A percentile compares a stretch with the other conserved stretches of the same genome.
Conservation (phyloP, 2,329 filamentous ascomycete genomes). For the Penicillium brasilianum region DNA sequence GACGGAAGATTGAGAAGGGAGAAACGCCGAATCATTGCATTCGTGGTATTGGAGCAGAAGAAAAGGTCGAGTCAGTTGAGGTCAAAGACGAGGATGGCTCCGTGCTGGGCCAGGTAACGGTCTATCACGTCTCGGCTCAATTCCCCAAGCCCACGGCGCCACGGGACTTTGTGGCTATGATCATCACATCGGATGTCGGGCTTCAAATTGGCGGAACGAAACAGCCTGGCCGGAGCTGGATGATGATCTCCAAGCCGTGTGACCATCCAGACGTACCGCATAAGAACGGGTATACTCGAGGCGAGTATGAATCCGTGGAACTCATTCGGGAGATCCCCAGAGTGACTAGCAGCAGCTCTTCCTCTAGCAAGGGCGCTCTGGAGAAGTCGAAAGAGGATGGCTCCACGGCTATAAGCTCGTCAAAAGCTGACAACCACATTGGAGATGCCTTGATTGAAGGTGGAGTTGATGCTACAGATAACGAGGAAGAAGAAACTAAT, state of each 20-base stretch:
- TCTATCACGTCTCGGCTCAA: slow-evolving; percentile 84
- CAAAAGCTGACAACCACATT: background rate
- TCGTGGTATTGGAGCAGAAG: slow-evolving; percentile 83
- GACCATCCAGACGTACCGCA: slow-evolving; percentile 73
- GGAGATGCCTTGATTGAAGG: slow-evolving; percentile 40
- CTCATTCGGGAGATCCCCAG: slow-evolving; percentile 80
- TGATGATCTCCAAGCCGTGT: slow-evolving; percentile 87
- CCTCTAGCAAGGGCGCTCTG: slow-evolving; percentile 15
- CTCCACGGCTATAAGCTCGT: background rate
- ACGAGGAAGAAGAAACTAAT: slow-evolving; percentile 60
- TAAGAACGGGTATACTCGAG: slow-evolving; percentile 76
- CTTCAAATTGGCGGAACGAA: slow-evolving; percentile 31
- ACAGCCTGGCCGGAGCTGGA: slow-evolving; percentile 68
- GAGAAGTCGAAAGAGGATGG: slow-evolving; percentile 40
- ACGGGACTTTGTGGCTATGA: slow-evolving; percentile 82
- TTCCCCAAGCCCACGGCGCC: slow-evolving; percentile 89
- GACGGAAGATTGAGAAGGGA: slow-evolving; percentile 68
- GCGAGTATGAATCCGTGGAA: slow-evolving; percentile 89
- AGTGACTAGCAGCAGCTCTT: slow-evolving; percentile 21
- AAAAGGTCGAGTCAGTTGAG: slow-evolving; percentile 67
- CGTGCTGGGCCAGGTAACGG: slow-evolving; percentile 50
- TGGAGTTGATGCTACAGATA: slow-evolving; percentile 11
- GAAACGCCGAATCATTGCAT: slow-evolving; percentile 76
- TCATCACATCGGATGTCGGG: slow-evolving; percentile 67
- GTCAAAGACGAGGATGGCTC: slow-evolving; percentile 54